Evolutionary conservation across 768 basidiomycete genomes (phyloP).

Genomic region (Agaricus sinodeliciosus): DNA sequence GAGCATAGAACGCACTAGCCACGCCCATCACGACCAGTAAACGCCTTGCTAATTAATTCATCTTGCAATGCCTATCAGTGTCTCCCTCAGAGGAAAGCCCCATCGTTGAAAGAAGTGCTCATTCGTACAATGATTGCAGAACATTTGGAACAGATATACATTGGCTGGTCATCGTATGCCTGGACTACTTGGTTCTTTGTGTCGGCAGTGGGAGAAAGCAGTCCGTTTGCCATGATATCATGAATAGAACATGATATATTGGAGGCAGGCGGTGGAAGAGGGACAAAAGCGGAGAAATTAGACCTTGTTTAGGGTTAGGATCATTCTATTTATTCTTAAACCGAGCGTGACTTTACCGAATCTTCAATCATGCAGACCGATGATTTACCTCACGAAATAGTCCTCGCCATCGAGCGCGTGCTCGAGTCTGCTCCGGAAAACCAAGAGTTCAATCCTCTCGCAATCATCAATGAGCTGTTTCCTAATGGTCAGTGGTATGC

Average conservation of each 20-base stretch:
- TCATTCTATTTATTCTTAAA: not conserved
- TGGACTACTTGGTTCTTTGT: conserved; percentile 53
- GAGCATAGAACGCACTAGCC: conserved; percentile 53
- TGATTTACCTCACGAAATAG: conserved; percentile 59
- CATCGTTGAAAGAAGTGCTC: not conserved
- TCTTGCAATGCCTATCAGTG: conserved; percentile 64
- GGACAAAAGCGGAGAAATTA: not conserved
- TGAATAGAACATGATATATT: not conserved
- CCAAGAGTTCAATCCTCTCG: conserved; percentile 48
- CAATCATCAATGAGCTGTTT: conserved; percentile 64
- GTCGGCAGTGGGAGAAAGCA: conserved; percentile 27
- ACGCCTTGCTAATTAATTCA: conserved; percentile 79
- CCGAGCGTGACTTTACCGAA: not conserved
- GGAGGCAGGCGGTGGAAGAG: not conserved
- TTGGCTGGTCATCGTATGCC: conserved; percentile 59
- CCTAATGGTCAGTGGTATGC: conserved; percentile 55
- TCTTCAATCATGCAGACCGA: conserved; percentile 17
- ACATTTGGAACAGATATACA: conserved; percentile 63
- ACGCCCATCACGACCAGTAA: conserved; percentile 76
- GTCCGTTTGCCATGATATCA: conserved; percentile 1
- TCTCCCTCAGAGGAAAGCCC: not conserved
- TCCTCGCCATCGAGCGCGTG: conserved; percentile 65
- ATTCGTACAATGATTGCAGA: conserved; percentile 60
- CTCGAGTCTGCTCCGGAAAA: conserved; percentile 50
- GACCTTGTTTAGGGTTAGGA: conserved; percentile 20